phyloP scores from a whole-genome alignment of 208 protist species.

The Zelonia costaricensis region DNA sequence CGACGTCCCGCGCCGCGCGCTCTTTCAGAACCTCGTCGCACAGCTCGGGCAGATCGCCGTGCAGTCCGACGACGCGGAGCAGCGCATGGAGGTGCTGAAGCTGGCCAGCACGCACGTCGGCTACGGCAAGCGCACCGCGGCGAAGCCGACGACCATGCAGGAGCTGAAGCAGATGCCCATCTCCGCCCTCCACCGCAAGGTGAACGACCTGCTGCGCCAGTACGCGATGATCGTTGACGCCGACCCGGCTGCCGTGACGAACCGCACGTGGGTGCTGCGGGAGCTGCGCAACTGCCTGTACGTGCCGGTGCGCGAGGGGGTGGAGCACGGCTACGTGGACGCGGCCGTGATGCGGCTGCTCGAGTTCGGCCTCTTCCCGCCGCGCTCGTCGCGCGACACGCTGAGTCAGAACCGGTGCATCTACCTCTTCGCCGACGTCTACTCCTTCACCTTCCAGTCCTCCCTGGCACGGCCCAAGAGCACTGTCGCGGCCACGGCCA shows the following conservation, averaged over 20 bases:
- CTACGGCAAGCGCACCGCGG: constrained; percentile 60
- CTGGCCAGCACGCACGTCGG: constrained; percentile 79
- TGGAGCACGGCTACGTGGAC: constrained; percentile 77
- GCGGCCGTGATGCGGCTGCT: constrained; percentile 49
- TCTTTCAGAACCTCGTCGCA: constrained; percentile 82
- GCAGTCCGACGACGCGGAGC: constrained; percentile 62
- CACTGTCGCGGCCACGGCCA: constrained; percentile 37
- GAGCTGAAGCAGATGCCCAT: constrained; percentile 70
- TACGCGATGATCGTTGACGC: constrained; percentile 56
- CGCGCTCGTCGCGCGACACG: constrained; percentile 45
- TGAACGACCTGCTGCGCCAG: constrained; percentile 70
- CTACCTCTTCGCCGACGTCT: constrained; percentile 82
- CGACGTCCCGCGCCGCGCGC: constrained; percentile 64
- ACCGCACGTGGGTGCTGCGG: constrained; percentile 81
- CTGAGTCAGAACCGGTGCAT: constrained; percentile 78
- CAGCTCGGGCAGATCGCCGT: constrained; percentile 78
- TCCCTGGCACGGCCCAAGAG: constrained; percentile 58
- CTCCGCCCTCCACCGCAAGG: constrained; percentile 62
- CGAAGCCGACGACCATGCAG: constrained; percentile 66
- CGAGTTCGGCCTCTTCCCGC: constrained; percentile 73
- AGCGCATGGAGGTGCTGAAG: constrained; percentile 71
- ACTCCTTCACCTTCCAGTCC: constrained; percentile 78
- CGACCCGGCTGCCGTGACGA: constrained; percentile 59
- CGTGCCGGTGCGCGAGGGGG: constrained; percentile 61
- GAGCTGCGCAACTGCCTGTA: constrained; percentile 81